Evolutionary conservation across 2,329 filamentous ascomycete species (phyloP), one percentile per base, ranked within the genome.

Genomic region (Phyllosticta citriasiana): DNA sequence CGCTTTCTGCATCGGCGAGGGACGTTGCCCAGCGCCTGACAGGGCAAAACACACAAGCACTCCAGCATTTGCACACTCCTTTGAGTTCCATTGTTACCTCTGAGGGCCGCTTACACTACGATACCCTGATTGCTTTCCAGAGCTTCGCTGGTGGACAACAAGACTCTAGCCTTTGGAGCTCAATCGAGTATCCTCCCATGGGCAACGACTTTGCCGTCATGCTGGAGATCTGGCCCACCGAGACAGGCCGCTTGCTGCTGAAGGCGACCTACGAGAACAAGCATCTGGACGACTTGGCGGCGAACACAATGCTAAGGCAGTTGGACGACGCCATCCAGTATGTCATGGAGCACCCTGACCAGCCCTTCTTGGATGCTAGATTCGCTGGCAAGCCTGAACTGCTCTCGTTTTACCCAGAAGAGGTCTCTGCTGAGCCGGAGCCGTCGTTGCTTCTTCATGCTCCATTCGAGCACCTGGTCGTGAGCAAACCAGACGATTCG

Each of bases 141-240:
- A 59, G 52, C 30, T 62, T 62, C 27, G 35, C 60, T 16, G 55
- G 57, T 25, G 60, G 52, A 16, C 30, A 24, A 19, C 24, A 51
- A 9, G 33, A 22, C 14, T 54, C 52, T n/a, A 35, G 30, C 14
- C 56, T 62, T 6, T 62, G 60, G 60, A 59, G 53, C 16, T 59
- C 60, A 5, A 59, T 62, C 19, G 62, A 62, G 61, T 69, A 22
- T 55, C 67, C 7, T 63, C 68, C 35, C 65, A 72, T 72, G 70
- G 68, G 65, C 4, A 70, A 69, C 25, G 70, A 73, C 55, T 70
- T 70, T 56, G 66, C 67, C 1, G 69, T 72, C 2, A 72, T 71
- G 69, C 55, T 73, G 5, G 70, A 72, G 55, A 65, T 72, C 7
- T 70, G 69, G 65, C 71, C 60, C 10, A 57, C 51, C 14, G 56